Evolutionary conservation across 345 rosid species (phyloP).

Genomic region (Zanthoxylum bungeanum): DNA sequence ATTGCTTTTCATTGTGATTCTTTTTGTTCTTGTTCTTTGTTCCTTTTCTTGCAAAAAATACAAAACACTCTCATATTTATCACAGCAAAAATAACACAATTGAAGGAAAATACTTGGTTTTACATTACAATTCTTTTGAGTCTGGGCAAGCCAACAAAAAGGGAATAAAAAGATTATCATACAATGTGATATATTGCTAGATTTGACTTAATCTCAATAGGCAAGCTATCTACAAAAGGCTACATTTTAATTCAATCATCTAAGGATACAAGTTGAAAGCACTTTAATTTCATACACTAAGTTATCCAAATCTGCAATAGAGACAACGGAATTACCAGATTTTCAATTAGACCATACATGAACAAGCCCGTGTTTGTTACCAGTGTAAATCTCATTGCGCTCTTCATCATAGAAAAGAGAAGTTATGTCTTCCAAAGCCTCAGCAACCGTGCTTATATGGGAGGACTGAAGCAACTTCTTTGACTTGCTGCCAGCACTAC

Average conservation of each 20-base stretch:
- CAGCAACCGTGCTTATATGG: constrained; percentile 53
- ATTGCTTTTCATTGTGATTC: background rate
- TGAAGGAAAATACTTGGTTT: background rate
- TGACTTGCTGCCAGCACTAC: constrained; percentile 35
- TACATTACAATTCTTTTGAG: no score
- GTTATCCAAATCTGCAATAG: background rate
- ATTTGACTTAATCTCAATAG: constrained; percentile 5
- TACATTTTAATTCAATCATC: background rate
- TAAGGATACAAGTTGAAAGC: background rate
- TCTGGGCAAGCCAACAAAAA: no score
- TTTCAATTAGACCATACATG: constrained; percentile 91
- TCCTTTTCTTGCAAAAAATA: no score
- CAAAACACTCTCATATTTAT: no score
- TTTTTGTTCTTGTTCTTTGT: background rate
- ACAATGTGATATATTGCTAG: background rate
- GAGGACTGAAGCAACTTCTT: constrained; percentile 23
- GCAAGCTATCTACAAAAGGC: constrained; percentile 6
- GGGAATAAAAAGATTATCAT: no score
- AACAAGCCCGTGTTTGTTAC: constrained; percentile 75
- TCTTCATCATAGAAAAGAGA: constrained; percentile 92
- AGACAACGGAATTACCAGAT: background rate
- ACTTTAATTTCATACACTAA: constrained; percentile 1
- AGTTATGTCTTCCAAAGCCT: constrained; percentile 89
- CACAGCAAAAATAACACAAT: background rate
- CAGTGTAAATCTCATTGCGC: constrained; percentile 90